These are phyloP conservation scores for Paramecium biaurelia DNA, from an alignment of 73 alveolate species.

Conservation along the genomic window DNA sequence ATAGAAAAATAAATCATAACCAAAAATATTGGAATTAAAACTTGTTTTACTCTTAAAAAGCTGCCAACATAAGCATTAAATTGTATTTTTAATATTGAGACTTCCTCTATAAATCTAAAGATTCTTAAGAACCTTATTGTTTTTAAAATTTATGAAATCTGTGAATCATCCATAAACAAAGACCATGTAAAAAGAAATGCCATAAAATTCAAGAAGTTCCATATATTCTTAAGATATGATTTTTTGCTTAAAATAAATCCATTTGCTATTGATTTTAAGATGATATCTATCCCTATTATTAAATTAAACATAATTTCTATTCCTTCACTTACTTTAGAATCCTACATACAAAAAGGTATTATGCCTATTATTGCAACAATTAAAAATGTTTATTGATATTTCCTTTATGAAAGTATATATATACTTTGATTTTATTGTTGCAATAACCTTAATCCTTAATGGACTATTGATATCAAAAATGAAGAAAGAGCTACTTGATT, in stretches of 20 bases:
- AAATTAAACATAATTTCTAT: background rate
- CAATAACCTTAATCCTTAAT: background rate
- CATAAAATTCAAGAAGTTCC: background rate
- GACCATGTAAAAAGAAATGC: background rate
- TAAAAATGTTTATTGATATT: background rate
- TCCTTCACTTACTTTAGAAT: background rate
- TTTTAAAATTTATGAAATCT: background rate
- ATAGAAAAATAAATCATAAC: slow-evolving; percentile 48
- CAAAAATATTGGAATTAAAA: slow-evolving; percentile 5
- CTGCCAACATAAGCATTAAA: slow-evolving; percentile 10
- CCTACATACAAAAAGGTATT: background rate
- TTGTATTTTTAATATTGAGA: background rate
- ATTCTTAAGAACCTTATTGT: slow-evolving; percentile 31
- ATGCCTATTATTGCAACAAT: background rate
- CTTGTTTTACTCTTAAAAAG: background rate
- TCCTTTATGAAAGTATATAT: background rate
- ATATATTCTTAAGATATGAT: background rate
- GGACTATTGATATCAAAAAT: background rate
- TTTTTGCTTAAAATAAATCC: background rate
- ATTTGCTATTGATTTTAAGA: background rate
- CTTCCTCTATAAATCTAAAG: slow-evolving; percentile 8
- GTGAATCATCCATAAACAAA: background rate
- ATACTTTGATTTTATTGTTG: background rate
- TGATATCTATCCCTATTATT: background rate
- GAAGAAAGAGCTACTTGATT: background rate